These are phyloP conservation scores for Puccinia polysora DNA, from an alignment of 1,284 basidiomycete species.

Conservation along the genomic window DNA sequence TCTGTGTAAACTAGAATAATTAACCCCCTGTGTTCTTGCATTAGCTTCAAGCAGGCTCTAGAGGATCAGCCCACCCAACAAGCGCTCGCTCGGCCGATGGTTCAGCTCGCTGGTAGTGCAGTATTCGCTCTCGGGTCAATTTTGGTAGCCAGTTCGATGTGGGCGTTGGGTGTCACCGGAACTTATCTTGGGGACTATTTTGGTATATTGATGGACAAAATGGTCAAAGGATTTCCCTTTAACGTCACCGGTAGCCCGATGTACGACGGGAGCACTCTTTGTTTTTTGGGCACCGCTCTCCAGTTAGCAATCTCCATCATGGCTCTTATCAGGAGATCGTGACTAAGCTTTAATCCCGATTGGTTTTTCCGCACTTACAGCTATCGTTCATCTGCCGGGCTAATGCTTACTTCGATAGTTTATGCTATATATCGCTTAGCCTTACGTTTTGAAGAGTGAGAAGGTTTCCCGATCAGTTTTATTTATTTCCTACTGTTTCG, in stretches of 20 bases:
- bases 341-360: not conserved
- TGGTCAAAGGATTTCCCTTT: constrained; percentile 53
- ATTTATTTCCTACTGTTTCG: not conserved
- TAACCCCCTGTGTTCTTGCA: not conserved
- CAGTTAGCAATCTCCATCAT: not conserved
- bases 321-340: not conserved
- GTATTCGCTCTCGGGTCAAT: constrained; percentile 49
- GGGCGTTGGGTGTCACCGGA: constrained; percentile 52
- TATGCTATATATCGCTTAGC: constrained; percentile 22
- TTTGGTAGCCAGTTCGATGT: constrained; percentile 53
- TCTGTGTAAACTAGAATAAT: not conserved
- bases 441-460: constrained; percentile 34
- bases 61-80: constrained; percentile 18
- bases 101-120: not conserved
- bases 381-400: constrained; percentile 32
- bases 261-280: constrained; percentile 51
- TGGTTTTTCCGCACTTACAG: not conserved
- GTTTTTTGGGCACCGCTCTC: constrained; percentile 47
- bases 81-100: not conserved
- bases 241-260: constrained; percentile 52
- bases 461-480: not conserved
- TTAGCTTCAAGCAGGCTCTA: constrained; percentile 26
- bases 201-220: constrained; percentile 53
- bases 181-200: constrained; percentile 54
- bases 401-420: constrained; percentile 24